Evolutionary conservation across 2,329 filamentous ascomycete species (phyloP), one percentile per base, ranked within the genome.

Genomic region (Coleophoma crateriformis): DNA sequence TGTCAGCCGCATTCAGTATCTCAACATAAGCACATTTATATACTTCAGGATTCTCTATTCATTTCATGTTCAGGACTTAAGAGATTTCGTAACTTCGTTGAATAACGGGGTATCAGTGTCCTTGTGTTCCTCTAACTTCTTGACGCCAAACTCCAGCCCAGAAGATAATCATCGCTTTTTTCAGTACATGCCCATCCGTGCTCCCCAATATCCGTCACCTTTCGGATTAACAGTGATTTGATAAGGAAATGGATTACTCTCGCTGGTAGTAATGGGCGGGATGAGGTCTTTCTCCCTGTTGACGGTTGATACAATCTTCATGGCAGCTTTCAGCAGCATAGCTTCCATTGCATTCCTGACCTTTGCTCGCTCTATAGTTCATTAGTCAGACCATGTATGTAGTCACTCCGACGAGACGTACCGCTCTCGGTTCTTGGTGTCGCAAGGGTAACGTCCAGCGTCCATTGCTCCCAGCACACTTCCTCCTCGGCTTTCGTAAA

Each of bases 391-490:
- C 35, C 35, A 17, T 33, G 15, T 48, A 38, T 33, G 12, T 35
- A 42, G 32, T 35, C 38, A 13, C 13, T 34, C 19, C 38, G 13
- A 32, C 17, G 27, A 34, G 43, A 66, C 84, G 61, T 72, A 95
- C 90, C 90, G 57, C 83, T 88, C 63, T 97, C 92, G 11, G 89
- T 96, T 63, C 87, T 77, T 32, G 92, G 91, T 60, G 90, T 90
- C 10, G 90, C 89, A 49, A 96, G 83, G n/a, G 90, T 95, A 46
- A 97, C 88, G 68, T 95, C 89, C 58, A 99, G 72, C 41, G 88
- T 90, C 94, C 94, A 99, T 63, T 83, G 84, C 75, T 97, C 94
- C 94, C 94, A 99, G 67, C 90, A 95, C 15, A 96, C 84, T 67
- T 96, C 91, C 67, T 97, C 91, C 58, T 96, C 92, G 20, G 82